Percentiles rank a stretch among this genome's conserved stretches.
phyloP scores from a whole-genome alignment of 2,329 filamentous ascomycete genomes.

The Aspergillus ustus region DNA sequence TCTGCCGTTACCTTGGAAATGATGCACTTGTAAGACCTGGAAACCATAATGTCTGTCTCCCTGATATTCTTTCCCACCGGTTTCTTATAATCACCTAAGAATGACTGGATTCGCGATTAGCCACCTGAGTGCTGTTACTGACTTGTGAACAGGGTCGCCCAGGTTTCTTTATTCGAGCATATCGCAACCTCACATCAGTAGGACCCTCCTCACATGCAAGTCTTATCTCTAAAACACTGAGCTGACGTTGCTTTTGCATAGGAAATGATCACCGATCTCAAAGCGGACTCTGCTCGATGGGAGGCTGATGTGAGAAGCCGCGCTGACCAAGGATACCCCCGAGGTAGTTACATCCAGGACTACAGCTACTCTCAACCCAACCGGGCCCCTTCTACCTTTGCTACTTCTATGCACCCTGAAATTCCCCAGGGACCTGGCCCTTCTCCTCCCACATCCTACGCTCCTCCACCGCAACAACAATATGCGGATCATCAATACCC shows the following conservation, averaged over 20 bases:
- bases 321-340: slow-evolving; percentile 45
- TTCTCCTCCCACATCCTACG: slow-evolving; percentile 42
- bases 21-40: slow-evolving; percentile 79
- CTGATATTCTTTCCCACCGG: slow-evolving; percentile 20
- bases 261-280: slow-evolving; percentile 62
- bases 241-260: slow-evolving; percentile 36
- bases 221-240: neutral
- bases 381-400: slow-evolving; percentile 42
- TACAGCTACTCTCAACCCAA: slow-evolving; percentile 44
- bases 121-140: slow-evolving; percentile 28
- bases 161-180: slow-evolving; percentile 79
- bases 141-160: slow-evolving; percentile 61
- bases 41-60: slow-evolving; percentile 68
- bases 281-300: slow-evolving; percentile 58
- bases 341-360: slow-evolving; percentile 49
- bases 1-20: slow-evolving; percentile 82
- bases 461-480: slow-evolving; percentile 39
- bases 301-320: slow-evolving; percentile 49
- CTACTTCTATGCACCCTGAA: slow-evolving; percentile 43
- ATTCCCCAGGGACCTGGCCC: slow-evolving; percentile 42
- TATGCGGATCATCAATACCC: slow-evolving; percentile 44
- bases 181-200: slow-evolving; percentile 78
- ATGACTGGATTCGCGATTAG: neutral
- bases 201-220: slow-evolving; percentile 38
- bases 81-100: slow-evolving; percentile 2